phyloP scores from a whole-genome alignment of 1,139 yeast genomes.

The Hyphopichia wangnamkhiaoensis region DNA sequence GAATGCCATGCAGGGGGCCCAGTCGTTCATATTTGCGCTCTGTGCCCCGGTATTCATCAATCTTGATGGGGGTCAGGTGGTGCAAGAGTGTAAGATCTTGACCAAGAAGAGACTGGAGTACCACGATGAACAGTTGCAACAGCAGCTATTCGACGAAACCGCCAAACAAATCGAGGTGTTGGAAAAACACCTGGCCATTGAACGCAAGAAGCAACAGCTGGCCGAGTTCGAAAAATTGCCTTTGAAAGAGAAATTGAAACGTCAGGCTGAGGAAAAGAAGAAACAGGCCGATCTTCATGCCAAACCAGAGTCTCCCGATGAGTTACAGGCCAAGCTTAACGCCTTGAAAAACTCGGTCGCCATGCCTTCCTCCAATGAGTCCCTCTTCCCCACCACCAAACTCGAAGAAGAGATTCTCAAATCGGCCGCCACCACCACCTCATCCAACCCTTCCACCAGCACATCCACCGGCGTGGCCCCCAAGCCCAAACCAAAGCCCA shows the following conservation, averaged over 20 bases:
- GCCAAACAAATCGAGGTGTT: conserved; percentile 53
- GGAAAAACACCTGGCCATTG: conserved; percentile 72
- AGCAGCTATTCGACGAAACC: conserved; percentile 62
- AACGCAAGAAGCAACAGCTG: conserved; percentile 46
- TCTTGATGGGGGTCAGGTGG: conserved; percentile 63
- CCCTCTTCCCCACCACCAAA: conserved; percentile 24
- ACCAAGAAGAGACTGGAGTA: conserved; percentile 65
- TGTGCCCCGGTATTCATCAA: conserved; percentile 68
- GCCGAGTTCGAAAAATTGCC: conserved; percentile 13
- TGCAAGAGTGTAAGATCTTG: conserved; percentile 70
- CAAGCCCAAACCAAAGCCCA: background rate
- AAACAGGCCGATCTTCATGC: conserved; percentile 26
- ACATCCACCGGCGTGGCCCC: background rate
- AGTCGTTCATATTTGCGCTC: conserved; percentile 68
- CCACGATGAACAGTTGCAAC: conserved; percentile 60
- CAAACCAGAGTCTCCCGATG: conserved; percentile 36
- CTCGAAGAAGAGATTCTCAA: background rate
- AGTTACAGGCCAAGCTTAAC: conserved; percentile 35
- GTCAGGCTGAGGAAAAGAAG: conserved; percentile 16
- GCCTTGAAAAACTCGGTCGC: conserved; percentile 28
- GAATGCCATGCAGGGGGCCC: conserved; percentile 76
- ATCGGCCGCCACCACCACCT: background rate
- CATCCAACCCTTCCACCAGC: background rate
- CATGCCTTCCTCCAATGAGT: conserved; percentile 18
- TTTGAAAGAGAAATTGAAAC: conserved; percentile 9